Evolutionary conservation across 2,329 filamentous ascomycete genomes (phyloP).

Genomic region (Alternaria tenuissima): DNA sequence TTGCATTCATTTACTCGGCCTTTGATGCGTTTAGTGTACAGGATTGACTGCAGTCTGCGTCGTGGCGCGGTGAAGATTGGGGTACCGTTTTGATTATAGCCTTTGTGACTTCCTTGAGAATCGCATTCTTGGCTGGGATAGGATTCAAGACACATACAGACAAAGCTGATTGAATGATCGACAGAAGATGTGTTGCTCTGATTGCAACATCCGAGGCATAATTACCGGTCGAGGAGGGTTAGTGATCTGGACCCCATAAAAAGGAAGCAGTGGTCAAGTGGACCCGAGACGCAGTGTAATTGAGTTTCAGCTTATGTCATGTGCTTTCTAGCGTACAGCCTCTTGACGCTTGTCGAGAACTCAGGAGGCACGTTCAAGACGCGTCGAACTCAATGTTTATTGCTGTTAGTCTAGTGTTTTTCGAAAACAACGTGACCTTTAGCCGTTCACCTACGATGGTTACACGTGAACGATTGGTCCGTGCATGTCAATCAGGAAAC

Average conservation of each 20-base stretch:
- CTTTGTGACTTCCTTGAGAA: neutral
- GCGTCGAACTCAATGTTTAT: neutral
- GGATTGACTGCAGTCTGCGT: neutral
- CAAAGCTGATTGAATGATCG: neutral
- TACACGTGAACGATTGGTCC: constrained; percentile 12
- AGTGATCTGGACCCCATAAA: neutral
- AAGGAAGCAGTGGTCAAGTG: neutral
- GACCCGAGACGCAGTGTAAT: neutral
- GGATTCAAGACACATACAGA: neutral
- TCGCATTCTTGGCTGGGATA: neutral
- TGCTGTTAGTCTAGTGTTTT: neutral
- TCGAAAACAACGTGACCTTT: neutral
- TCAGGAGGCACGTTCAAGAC: neutral
- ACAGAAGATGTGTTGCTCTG: neutral
- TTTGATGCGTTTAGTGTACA: too few species aligned
- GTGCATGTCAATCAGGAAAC: neutral
- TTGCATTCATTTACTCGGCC: neutral
- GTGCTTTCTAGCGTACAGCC: neutral
- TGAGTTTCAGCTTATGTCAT: neutral
- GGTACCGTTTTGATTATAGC: neutral
- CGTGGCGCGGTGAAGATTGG: neutral
- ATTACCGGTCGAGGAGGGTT: neutral
- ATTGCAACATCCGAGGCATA: neutral
- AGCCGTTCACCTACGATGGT: neutral
- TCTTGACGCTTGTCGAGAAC: neutral